Evolutionary conservation across 257 asterid species (phyloP).

Genomic region (Cruciata laevipes): DNA sequence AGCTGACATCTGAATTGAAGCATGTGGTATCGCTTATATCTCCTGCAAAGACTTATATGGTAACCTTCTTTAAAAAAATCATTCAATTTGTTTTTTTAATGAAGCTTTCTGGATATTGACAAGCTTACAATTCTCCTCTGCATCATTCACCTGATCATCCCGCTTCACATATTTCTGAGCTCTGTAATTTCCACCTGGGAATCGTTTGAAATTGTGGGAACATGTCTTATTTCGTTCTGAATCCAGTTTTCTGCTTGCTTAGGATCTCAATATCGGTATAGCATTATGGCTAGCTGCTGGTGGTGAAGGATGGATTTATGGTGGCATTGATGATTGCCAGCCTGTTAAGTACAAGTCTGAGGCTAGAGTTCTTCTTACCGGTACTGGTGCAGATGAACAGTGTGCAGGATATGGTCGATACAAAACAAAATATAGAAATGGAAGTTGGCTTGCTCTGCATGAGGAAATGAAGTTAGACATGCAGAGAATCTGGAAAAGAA

Average conservation of each 20-base stretch:
- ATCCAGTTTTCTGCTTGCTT: constrained; percentile 13
- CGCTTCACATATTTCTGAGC: not conserved
- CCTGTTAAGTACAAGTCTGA: constrained; percentile 54
- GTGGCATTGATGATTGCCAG: constrained; percentile 22
- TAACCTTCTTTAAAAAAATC: constrained; percentile 24
- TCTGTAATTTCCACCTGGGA: not conserved
- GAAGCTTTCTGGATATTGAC: not conserved
- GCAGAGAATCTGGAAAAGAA: constrained; percentile 98
- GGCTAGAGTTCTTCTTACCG: constrained; percentile 80
- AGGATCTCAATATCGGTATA: constrained; percentile 94
- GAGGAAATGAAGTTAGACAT: constrained; percentile 92
- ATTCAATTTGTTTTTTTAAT: not conserved
- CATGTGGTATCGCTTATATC: constrained; percentile 78
- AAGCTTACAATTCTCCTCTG: not conserved
- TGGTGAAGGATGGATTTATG: constrained; percentile 77
- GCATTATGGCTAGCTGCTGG: constrained; percentile 95
- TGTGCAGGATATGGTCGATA: constrained; percentile 99
- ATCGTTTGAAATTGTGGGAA: not conserved
- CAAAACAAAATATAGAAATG: constrained; percentile 71
- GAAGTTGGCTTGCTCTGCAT: constrained; percentile 82
- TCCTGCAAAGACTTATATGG: constrained; percentile 97
- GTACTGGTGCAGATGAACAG: constrained; percentile 98
- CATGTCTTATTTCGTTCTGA: not conserved
- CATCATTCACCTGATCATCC: not conserved
- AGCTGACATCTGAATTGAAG: constrained; percentile 58